Conservation (phyloP, 106 monocot genomes). For the Agapanthus africanus region DNA sequence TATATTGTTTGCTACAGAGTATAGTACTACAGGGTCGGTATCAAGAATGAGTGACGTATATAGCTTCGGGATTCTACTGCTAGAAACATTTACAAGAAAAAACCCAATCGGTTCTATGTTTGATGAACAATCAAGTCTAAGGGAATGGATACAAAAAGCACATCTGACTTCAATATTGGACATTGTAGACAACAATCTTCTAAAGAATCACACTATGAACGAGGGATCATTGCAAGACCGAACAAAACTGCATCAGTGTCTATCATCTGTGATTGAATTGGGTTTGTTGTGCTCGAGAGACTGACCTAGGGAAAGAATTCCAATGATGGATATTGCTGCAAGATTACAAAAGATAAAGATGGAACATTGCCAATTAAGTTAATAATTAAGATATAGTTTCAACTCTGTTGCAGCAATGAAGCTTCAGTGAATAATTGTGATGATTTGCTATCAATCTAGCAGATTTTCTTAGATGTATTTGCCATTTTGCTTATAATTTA, state of each 20-base stretch:
- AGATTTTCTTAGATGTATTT: too few species aligned
- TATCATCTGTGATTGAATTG: conserved; percentile 9
- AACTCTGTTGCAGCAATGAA: too few species aligned
- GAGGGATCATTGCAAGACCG: neutral
- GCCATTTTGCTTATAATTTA: too few species aligned
- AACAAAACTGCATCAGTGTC: neutral
- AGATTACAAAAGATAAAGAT: conserved; percentile 2
- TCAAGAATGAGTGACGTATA: too few species aligned
- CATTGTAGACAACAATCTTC: neutral
- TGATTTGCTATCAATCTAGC: too few species aligned
- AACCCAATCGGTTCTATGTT: too few species aligned
- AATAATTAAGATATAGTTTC: too few species aligned
- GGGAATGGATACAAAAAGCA: neutral
- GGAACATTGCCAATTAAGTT: neutral
- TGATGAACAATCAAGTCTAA: neutral
- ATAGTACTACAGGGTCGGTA: too few species aligned
- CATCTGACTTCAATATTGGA: neutral
- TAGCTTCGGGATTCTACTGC: too few species aligned
- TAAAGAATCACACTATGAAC: neutral
- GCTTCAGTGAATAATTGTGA: too few species aligned
- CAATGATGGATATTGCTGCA: conserved; percentile 1
- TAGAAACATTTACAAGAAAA: too few species aligned
- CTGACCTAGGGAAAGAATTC: neutral
- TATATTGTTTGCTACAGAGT: too few species aligned
- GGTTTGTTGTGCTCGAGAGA: neutral